Evolutionary conservation across 306 rosid species (phyloP).

Genomic region (Cotoneaster glaucophyllus): DNA sequence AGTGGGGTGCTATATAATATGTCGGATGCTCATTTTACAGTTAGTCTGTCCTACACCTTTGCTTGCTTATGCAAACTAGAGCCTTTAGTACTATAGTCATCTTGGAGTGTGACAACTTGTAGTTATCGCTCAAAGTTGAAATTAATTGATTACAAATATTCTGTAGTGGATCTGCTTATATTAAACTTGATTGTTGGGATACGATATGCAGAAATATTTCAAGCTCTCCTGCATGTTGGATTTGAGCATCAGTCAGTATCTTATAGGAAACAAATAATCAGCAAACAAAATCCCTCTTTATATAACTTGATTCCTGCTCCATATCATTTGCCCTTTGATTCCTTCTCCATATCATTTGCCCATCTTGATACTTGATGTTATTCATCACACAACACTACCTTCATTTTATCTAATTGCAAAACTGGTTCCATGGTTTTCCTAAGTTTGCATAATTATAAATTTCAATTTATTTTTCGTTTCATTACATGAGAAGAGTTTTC

Average conservation of each 20-base stretch:
- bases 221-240: neutral
- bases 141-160: neutral
- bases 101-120: neutral
- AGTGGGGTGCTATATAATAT: constrained; percentile 20
- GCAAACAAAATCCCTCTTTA: neutral
- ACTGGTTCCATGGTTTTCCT: neutral
- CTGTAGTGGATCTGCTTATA: neutral
- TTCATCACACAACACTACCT: neutral
- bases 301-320: constrained; percentile 2
- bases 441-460: neutral
- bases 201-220: neutral
- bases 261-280: neutral
- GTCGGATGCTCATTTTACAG: neutral
- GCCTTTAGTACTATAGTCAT: neutral
- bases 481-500: neutral
- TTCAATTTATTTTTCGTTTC: neutral
- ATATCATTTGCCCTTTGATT: neutral
- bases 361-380: neutral
- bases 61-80: too few species aligned
- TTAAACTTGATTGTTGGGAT: neutral
- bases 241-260: neutral
- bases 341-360: neutral
- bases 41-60: neutral
- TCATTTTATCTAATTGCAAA: neutral
- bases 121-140: neutral